phyloP scores from a whole-genome alignment of 179 eudicot species.

The Spinacia oleracea region DNA sequence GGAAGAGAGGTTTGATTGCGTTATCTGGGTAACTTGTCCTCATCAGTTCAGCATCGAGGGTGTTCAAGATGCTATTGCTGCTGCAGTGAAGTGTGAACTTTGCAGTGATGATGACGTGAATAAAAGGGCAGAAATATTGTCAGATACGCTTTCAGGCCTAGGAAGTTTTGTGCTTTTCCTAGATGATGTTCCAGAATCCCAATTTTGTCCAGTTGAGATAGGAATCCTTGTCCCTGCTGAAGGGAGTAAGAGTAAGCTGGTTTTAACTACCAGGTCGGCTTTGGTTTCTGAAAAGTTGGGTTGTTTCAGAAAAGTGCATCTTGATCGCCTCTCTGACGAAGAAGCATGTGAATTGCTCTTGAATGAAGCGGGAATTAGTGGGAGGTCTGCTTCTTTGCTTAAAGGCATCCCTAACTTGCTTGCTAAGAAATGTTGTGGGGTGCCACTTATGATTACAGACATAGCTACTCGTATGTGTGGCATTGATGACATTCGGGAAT shows the following conservation, averaged over 20 bases:
- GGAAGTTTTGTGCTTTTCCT: conserved; percentile 23
- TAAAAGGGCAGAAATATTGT: conserved; percentile 7
- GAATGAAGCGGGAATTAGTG: conserved; percentile 9
- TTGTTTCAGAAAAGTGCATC: neutral
- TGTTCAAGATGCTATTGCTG: conserved; percentile 24
- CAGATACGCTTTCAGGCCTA: neutral
- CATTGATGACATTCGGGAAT: conserved; percentile 14
- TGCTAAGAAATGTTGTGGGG: conserved; percentile 18
- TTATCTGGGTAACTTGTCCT: conserved; percentile 20
- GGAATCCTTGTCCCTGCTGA: conserved; percentile 18
- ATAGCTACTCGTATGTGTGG: conserved; percentile 6
- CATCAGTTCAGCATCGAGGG: conserved; percentile 5
- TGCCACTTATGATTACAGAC: neutral
- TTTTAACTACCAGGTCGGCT: conserved; percentile 10
- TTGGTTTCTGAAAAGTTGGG: conserved; percentile 5
- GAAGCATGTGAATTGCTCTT: conserved; percentile 18
- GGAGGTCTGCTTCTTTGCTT: neutral
- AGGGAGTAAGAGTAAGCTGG: conserved; percentile 22
- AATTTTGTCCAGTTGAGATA: neutral
- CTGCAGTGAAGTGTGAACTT: conserved; percentile 16
- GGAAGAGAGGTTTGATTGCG: conserved; percentile 6
- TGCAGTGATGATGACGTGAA: neutral
- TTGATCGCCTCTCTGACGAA: conserved; percentile 11
- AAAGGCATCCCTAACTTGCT: neutral
- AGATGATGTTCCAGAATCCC: conserved; percentile 14